Base-by-base conservation (phyloP, 2,329 filamentous ascomycete species). In the Scytalidium sp. region DNA sequence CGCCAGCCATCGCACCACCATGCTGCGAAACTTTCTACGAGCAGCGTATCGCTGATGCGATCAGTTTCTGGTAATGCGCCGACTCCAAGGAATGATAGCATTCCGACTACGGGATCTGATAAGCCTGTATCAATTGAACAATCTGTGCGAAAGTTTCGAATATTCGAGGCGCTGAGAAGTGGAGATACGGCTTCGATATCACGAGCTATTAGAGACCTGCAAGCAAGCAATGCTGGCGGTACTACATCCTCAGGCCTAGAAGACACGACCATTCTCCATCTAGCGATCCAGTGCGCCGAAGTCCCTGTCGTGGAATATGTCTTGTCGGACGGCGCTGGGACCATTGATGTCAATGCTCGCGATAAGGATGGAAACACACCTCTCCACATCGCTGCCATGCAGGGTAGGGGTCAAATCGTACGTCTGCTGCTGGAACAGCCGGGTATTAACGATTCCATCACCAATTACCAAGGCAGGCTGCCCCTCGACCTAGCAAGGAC, bases 361-460 rank as follows among this genome's bases (percentile, higher is more conserved):
- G 94, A 99, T 70, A 87, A 88, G 59, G 93, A 97, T 61, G 94
- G 94, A 53, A 99, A 97, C 67, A 96, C 92, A 1, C 86, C 94
- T 19, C 79, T 99, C 46, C 93, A 97, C 67, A 71, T 97, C 32
- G 94, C 94, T 8, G 88, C 93, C 23, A 78, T 81, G 49, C 85
- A 97, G 47, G 93, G 93, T 11, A 83, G 94, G 41, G 81, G 82
- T 0, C 81, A 87, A 2, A 80, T 96, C 7, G 92, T 99, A 49
- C 86, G 87, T 55, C 79, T 96, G 52, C 76, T 99, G 46, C 78
- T 99, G 21, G 89, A 92, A 46, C 87, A 90, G 58, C 81, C 85
- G 41, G 84, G 80, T 42, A 89, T 97, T 70, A 96, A 97, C 64
- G 94, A 99, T 66, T 85, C 91, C 6, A 75, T 95, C 44, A 75